A percentile compares a stretch with the other conserved stretches of the same genome.
Conservation (phyloP, 768 basidiomycete species). For the Harrya chromipes region DNA sequence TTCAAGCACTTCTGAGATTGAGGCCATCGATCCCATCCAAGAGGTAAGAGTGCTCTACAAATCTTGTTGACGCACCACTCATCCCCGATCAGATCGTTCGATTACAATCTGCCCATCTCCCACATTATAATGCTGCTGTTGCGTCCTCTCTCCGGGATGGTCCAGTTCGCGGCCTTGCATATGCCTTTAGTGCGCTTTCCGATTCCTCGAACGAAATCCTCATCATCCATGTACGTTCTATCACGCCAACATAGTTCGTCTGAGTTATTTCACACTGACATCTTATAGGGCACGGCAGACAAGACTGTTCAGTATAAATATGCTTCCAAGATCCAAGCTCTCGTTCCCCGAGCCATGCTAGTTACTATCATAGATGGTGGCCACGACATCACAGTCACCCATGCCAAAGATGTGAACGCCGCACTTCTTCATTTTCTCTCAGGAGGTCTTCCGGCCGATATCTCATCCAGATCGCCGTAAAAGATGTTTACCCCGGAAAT, state of each 20-base stretch:
- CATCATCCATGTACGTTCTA: conserved; percentile 55
- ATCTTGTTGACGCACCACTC: neutral
- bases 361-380: conserved; percentile 29
- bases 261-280: neutral
- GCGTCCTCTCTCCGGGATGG: conserved; percentile 73
- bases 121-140: conserved; percentile 72
- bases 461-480: neutral
- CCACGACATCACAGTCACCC: conserved; percentile 33
- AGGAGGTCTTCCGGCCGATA: neutral
- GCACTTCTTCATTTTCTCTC: conserved; percentile 30
- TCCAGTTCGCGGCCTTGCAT: conserved; percentile 59
- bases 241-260: too few species aligned
- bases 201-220: conserved; percentile 50
- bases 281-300: conserved; percentile 31
- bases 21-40: conserved; percentile 35
- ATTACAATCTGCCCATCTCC: conserved; percentile 73
- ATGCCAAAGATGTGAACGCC: conserved; percentile 29
- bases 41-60: conserved; percentile 34
- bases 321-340: conserved; percentile 26
- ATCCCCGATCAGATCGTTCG: conserved; percentile 53
- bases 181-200: conserved; percentile 50
- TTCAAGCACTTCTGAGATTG: conserved; percentile 19
- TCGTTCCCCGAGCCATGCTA: conserved; percentile 29
- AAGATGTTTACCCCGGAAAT: neutral
- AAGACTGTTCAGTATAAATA: conserved; percentile 34